Conservation (phyloP, 2,329 filamentous ascomycete species). For the Kalaharituber pfeilii region DNA sequence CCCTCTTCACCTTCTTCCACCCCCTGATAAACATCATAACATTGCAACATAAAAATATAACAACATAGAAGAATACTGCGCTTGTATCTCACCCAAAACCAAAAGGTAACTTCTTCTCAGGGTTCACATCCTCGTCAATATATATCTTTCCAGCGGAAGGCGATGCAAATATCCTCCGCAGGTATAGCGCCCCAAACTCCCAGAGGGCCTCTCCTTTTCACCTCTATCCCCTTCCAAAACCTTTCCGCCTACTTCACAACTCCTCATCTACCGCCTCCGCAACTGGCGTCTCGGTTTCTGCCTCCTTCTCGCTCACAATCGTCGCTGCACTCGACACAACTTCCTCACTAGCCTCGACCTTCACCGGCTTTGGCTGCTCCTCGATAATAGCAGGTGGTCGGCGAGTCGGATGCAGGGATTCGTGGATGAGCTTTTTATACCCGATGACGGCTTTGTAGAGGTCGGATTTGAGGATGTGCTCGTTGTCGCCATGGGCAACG, state of each 20-base stretch:
- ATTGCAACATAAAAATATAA: too few species aligned
- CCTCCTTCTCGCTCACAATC: not conserved
- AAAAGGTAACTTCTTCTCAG: too few species aligned
- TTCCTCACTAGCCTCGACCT: not conserved
- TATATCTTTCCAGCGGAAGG: too few species aligned
- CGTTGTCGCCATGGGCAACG: constrained; percentile 72
- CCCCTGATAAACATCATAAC: too few species aligned
- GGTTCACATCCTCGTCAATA: too few species aligned
- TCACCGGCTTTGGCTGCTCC: not conserved
- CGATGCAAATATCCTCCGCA: too few species aligned
- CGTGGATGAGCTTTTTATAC: constrained; percentile 52
- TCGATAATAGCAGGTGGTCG: not conserved
- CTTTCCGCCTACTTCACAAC: not conserved
- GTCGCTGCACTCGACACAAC: not conserved
- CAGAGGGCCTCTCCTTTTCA: too few species aligned
- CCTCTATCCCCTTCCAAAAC: not conserved
- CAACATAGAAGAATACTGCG: too few species aligned
- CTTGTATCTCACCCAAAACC: too few species aligned
- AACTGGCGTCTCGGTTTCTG: not conserved
- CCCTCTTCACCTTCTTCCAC: too few species aligned
- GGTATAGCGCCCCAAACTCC: too few species aligned
- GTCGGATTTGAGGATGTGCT: constrained; percentile 58
- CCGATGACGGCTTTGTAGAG: constrained; percentile 62
- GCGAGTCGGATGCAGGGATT: constrained; percentile 30
- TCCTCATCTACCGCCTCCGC: not conserved